phyloP scores from a whole-genome alignment of 371 early-diverging fungal genomes.

The Haplosporangium sp. region DNA sequence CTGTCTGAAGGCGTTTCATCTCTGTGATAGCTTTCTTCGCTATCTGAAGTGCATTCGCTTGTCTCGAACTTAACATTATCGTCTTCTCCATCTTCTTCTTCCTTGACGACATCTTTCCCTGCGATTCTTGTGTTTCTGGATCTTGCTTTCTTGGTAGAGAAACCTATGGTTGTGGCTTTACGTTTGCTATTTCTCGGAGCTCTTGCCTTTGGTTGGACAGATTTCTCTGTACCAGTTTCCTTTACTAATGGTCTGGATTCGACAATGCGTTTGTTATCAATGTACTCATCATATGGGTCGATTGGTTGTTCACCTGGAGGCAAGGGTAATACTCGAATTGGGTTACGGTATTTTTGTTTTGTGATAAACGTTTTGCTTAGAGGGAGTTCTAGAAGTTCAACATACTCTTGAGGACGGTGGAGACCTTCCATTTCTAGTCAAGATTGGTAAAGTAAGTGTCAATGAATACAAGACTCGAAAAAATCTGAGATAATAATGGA shows the following conservation, averaged over 20 bases:
- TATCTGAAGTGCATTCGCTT: background rate
- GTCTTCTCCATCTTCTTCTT: background rate
- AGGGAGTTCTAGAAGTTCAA: slow-evolving; percentile 25
- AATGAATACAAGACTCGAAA: no score
- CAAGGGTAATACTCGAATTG: slow-evolving; percentile 12
- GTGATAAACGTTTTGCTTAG: slow-evolving; percentile 35
- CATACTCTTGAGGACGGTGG: slow-evolving; percentile 35
- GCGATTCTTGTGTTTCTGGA: background rate
- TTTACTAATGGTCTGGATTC: slow-evolving; percentile 1
- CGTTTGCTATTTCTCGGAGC: background rate
- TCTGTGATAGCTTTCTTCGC: background rate
- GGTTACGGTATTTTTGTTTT: slow-evolving; percentile 30
- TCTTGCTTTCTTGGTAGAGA: background rate
- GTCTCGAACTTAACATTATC: background rate
- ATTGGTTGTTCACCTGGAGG: background rate
- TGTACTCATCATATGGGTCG: slow-evolving; percentile 32
- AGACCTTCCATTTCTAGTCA: slow-evolving; percentile 13
- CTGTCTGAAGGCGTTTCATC: background rate
- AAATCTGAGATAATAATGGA: background rate
- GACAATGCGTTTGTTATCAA: slow-evolving; percentile 19
- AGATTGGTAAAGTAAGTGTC: background rate
- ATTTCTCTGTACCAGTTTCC: background rate
- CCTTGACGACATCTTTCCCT: background rate
- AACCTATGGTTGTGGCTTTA: background rate
- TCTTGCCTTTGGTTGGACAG: background rate